phyloP scores from a whole-genome alignment of 2,329 filamentous ascomycete species.

The Epichloe festucae region DNA sequence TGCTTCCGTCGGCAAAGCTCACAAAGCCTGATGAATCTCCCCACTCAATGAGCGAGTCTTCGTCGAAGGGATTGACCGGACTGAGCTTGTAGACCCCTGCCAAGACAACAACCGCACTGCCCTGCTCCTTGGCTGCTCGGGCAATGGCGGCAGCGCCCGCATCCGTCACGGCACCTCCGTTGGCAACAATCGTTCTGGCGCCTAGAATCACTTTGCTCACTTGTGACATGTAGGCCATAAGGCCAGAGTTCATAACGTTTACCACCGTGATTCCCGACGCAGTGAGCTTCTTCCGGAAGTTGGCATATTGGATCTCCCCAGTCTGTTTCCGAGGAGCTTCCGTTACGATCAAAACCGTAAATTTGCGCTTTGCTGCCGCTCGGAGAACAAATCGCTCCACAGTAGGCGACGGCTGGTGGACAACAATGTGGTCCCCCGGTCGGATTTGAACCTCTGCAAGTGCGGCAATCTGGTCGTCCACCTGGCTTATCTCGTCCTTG shows the following conservation, averaged over 20 bases:
- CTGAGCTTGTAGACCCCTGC: conserved; percentile 90
- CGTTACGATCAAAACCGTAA: conserved; percentile 78
- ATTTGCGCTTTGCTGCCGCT: conserved; percentile 78
- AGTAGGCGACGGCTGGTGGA: conserved; percentile 72
- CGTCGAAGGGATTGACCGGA: conserved; percentile 75
- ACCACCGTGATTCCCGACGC: conserved; percentile 71
- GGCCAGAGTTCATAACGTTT: conserved; percentile 68
- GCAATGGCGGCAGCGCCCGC: conserved; percentile 76
- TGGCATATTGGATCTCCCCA: conserved; percentile 29
- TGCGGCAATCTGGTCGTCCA: conserved; percentile 83
- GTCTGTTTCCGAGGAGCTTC: conserved; percentile 31
- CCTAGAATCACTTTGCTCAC: conserved; percentile 92
- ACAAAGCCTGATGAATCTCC: conserved; percentile 68
- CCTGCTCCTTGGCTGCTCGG: conserved; percentile 68
- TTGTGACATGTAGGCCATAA: conserved; percentile 88
- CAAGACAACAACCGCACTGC: conserved; percentile 76
- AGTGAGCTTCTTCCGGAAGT: conserved; percentile 65
- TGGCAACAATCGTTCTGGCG: conserved; percentile 76
- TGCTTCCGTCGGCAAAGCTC: conserved; percentile 62
- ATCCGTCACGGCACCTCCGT: conserved; percentile 74
- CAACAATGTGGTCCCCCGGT: conserved; percentile 82
- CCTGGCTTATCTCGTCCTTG: conserved; percentile 84
- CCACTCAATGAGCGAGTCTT: conserved; percentile 73
- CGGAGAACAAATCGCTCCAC: conserved; percentile 83
- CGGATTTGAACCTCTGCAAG: conserved; percentile 88